Evolutionary conservation across 2,329 filamentous ascomycete species (phyloP).

Genomic region (Aureobasidium pullulans): DNA sequence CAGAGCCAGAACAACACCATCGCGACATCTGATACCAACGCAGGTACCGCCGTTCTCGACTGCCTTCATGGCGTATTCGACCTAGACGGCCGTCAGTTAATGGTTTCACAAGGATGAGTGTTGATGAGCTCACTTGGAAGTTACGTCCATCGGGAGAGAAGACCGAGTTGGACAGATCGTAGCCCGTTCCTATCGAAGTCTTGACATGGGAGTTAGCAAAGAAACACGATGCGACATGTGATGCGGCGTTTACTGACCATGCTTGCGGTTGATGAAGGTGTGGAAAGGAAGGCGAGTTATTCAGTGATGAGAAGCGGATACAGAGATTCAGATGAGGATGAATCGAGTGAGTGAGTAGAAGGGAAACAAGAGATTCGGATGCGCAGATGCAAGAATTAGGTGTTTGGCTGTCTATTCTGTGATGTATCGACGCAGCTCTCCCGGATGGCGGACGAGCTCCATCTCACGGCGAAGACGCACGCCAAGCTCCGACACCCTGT

Average conservation of each 20-base stretch:
- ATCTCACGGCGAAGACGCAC: neutral
- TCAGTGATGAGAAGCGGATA: constrained; percentile 43
- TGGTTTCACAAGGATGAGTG: neutral
- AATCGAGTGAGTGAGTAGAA: neutral
- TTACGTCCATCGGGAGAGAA: constrained; percentile 98
- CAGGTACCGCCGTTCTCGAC: constrained; percentile 97
- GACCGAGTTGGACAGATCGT: constrained; percentile 98
- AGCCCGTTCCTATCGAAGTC: constrained; percentile 99
- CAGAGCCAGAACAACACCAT: constrained; percentile 89
- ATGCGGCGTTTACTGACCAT: constrained; percentile 14
- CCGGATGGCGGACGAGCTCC: neutral
- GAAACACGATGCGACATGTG: neutral
- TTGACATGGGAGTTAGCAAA: constrained; percentile 31
- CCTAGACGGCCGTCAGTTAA: constrained; percentile 33
- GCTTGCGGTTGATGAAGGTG: constrained; percentile 29
- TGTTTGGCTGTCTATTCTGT: neutral
- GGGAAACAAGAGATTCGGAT: neutral
- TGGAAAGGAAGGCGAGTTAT: constrained; percentile 61
- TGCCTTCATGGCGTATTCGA: constrained; percentile 96
- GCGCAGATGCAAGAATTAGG: constrained; percentile 3
- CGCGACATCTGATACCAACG: constrained; percentile 92
- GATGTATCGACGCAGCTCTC: constrained; percentile 10
- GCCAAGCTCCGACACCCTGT: constrained; percentile 8
- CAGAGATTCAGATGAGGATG: neutral
- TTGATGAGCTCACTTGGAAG: constrained; percentile 65